A percentile compares a stretch with the other conserved stretches of the same genome.
phyloP scores from a whole-genome alignment of 306 rosid species.

The Argentina anserina region DNA sequence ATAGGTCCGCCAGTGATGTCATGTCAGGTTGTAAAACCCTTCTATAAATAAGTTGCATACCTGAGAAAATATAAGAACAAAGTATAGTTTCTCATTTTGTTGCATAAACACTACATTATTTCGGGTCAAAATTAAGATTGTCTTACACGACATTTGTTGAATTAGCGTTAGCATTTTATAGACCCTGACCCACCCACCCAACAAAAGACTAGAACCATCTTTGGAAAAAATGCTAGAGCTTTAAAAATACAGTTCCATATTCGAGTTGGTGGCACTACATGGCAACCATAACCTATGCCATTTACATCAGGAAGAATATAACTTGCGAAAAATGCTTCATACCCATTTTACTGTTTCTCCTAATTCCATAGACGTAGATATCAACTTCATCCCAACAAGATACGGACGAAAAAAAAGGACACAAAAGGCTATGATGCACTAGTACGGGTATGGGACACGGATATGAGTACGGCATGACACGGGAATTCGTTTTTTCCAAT shows the following conservation, averaged over 20 bases:
- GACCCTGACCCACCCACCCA: neutral
- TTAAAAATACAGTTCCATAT: neutral
- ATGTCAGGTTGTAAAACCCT: neutral
- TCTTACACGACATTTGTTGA: neutral
- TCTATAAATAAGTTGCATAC: neutral
- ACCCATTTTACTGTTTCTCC: neutral
- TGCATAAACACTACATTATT: neutral
- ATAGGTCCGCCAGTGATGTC: too few species aligned
- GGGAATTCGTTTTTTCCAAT: too few species aligned
- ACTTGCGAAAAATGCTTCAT: neutral
- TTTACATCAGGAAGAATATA: neutral
- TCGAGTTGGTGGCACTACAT: neutral
- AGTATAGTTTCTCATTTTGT: neutral
- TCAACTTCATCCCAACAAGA: neutral
- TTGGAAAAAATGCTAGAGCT: neutral
- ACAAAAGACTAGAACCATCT: neutral
- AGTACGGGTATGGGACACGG: too few species aligned
- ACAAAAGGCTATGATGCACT: too few species aligned
- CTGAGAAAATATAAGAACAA: neutral
- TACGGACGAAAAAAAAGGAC: neutral
- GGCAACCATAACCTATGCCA: neutral
- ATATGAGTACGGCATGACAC: too few species aligned
- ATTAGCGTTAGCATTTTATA: neutral
- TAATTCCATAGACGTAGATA: neutral
- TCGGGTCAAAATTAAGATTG: neutral